phyloP scores from a whole-genome alignment of 2,329 filamentous ascomycete genomes.

The Meredithiella fracta region DNA sequence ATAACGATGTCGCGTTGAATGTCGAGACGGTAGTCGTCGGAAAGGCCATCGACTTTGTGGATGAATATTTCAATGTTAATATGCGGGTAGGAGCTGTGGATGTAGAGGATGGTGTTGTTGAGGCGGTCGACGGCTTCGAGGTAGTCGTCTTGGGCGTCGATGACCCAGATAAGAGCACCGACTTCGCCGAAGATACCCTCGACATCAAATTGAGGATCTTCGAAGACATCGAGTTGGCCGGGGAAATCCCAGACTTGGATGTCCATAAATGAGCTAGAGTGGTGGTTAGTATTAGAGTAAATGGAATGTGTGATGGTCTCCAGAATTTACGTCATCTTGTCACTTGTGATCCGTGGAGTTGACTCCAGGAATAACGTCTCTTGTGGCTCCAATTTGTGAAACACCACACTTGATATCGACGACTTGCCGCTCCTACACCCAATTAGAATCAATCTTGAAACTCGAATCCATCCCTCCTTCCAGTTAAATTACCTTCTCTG shows the following conservation, averaged over 20 bases:
- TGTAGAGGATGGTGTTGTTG: constrained; percentile 73
- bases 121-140: constrained; percentile 76
- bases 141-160: constrained; percentile 96
- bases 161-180: constrained; percentile 93
- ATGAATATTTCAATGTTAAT: constrained; percentile 98
- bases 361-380: constrained; percentile 94
- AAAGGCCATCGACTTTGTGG: constrained; percentile 95
- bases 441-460: background rate
- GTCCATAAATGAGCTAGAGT: constrained; percentile 86
- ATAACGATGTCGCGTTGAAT: constrained; percentile 95
- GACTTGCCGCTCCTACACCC: constrained; percentile 76
- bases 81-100: constrained; percentile 69
- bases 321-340: constrained; percentile 69
- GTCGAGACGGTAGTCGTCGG: constrained; percentile 89
- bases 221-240: constrained; percentile 76
- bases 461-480: background rate
- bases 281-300: constrained; percentile 16
- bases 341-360: constrained; percentile 84
- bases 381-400: constrained; percentile 89
- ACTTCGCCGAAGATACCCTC: constrained; percentile 89
- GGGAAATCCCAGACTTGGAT: constrained; percentile 98
- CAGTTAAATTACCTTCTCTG: constrained; percentile 63
- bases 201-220: constrained; percentile 76
- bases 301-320: background rate
- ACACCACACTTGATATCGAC: constrained; percentile 97